Evolutionary conservation across 1,139 yeast genomes (phyloP).

Genomic region (Saccharomyces hybrid): DNA sequence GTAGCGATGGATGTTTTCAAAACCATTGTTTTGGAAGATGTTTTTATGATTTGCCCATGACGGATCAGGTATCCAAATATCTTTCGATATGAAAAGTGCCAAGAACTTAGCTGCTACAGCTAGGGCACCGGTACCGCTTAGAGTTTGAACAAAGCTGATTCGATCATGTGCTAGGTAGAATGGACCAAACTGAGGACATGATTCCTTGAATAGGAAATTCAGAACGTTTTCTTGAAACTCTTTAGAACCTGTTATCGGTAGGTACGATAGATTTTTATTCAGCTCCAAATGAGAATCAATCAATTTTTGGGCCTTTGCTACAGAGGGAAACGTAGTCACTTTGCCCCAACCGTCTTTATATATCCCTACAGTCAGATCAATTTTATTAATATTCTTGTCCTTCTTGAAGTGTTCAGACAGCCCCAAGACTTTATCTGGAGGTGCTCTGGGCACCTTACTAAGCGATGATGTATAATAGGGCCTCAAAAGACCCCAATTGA

Average conservation of each 20-base stretch:
- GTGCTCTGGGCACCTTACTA: slow-evolving; percentile 37
- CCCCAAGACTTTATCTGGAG: slow-evolving; percentile 71
- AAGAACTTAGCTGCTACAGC: slow-evolving; percentile 78
- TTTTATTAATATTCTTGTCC: slow-evolving; percentile 57
- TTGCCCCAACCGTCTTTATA: slow-evolving; percentile 77
- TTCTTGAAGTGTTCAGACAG: slow-evolving; percentile 50
- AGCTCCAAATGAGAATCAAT: slow-evolving; percentile 19
- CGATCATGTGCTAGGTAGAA: slow-evolving; percentile 32
- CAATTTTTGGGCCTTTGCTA: slow-evolving; percentile 51
- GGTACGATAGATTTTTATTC: slow-evolving; percentile 48
- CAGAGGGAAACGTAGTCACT: slow-evolving; percentile 87
- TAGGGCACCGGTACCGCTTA: slow-evolving; percentile 94
- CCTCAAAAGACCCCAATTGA: background rate
- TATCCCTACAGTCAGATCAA: slow-evolving; percentile 88
- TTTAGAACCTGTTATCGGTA: slow-evolving; percentile 72
- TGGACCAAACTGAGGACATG: slow-evolving; percentile 32
- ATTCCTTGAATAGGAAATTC: slow-evolving; percentile 59
- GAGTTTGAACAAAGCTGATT: slow-evolving; percentile 71
- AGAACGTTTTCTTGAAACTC: slow-evolving; percentile 64
- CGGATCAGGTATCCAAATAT: slow-evolving; percentile 73
- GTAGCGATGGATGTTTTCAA: slow-evolving; percentile 35
- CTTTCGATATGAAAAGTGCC: slow-evolving; percentile 35
- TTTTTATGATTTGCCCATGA: slow-evolving; percentile 95
- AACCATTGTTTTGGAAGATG: slow-evolving; percentile 37
- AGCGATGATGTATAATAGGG: slow-evolving; percentile 7